Evolutionary conservation across 805 yeast species (phyloP), one percentile per base, ranked within the genome.

Genomic region (Candida wancherniae): DNA sequence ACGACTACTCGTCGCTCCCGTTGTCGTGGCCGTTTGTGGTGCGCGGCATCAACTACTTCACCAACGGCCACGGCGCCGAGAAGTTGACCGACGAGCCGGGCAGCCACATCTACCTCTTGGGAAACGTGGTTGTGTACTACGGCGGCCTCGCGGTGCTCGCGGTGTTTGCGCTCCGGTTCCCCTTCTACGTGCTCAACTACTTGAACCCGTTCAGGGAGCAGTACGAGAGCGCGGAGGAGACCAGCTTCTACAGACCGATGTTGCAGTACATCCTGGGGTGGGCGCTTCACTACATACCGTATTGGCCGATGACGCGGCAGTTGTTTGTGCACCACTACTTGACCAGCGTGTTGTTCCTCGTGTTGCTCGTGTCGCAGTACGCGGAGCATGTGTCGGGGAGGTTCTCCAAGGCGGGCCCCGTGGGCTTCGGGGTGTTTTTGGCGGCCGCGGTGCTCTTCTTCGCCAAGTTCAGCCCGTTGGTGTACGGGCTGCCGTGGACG

Each of bases 61-160:
- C 63, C 17, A 61, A 66, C 44, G 56, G 65, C 31, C 49, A 48
- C 6, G 37, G 37, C 8, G 15, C 55, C 17, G 63, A 61, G 26
- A 34, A 42, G 16, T 29, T 44, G 19, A 45, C 40, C 15, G 52
- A 44, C 28, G 52, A 44, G n/a, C 29, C 36, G 10, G 55, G 55
- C 10, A 49, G 53, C 26, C 60, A 58, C 32, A 60, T 84, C 19
- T 81, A 80, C 50, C 65, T 73, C 16, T 45, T 80, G 10, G 94
- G 94, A 5, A 85, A 84, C 54, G 57, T 72, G 13, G 65, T 72
- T 9, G 64, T 74, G 9, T 80, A 80, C 59, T 72, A 71, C 55
- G 36, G 68, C 3, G 67, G 72, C 3, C 45, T 64, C 9, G 31
- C 61, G 3, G 41, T 59, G 12, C 39, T 73, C 6, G 31, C 57